A percentile compares a stretch with the other conserved stretches of the same genome.
These are phyloP conservation scores for Microcos paniculata DNA, from an alignment of 345 rosid species.

Conservation along the genomic window DNA sequence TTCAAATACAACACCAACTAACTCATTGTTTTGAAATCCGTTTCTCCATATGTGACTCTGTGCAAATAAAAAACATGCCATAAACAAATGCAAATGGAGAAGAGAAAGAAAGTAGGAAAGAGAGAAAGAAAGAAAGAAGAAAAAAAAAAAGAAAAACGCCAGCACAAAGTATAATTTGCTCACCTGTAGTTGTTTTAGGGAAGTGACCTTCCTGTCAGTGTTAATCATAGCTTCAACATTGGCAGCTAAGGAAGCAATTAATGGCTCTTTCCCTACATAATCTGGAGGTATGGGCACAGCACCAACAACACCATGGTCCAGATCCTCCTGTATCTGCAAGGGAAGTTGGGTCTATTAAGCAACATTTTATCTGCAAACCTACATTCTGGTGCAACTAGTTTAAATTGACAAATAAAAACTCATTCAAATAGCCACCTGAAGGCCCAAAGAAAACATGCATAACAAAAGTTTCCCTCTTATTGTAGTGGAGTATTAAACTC, in stretches of 20 bases:
- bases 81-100: background rate
- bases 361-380: background rate
- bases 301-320: slow-evolving; percentile 46
- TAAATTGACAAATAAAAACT: background rate
- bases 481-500: background rate
- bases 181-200: slow-evolving; percentile 59
- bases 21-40: slow-evolving; percentile 48
- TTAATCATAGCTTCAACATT: slow-evolving; percentile 54
- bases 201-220: slow-evolving; percentile 50
- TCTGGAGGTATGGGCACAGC: slow-evolving; percentile 47
- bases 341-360: background rate
- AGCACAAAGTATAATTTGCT: background rate
- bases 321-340: slow-evolving; percentile 47
- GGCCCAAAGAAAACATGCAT: background rate
- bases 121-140: too few relatives aligned
- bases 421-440: background rate
- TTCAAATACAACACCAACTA: slow-evolving; percentile 48
- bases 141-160: background rate
- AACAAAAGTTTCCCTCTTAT: background rate
- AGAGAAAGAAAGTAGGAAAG: too few relatives aligned
- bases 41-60: slow-evolving; percentile 66
- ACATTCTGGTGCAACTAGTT: background rate
- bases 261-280: slow-evolving; percentile 47
- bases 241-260: slow-evolving; percentile 54
- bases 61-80: background rate